A percentile compares a stretch with the other conserved stretches of the same genome.
phyloP scores from a whole-genome alignment of 192 early-diverging fungal species.

The Coemansia sp. region DNA sequence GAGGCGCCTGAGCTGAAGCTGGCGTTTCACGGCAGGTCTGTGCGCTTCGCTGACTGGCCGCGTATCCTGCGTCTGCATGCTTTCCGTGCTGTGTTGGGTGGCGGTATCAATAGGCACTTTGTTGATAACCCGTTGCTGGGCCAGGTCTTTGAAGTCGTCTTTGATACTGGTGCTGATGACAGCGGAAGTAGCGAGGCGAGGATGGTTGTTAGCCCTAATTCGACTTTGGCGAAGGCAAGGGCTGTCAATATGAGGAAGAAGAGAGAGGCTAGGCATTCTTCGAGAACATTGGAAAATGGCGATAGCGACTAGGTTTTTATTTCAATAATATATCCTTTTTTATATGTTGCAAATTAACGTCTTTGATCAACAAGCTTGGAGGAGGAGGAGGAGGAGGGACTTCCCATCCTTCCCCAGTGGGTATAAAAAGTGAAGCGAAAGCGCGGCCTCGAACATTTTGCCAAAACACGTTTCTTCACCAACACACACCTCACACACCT shows the following conservation, averaged over 20 bases:
- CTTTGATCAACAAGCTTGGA: neutral
- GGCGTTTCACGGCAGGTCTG: conserved; percentile 48
- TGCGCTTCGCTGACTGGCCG: conserved; percentile 63
- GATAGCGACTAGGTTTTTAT: conserved; percentile 7
- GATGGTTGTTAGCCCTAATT: conserved; percentile 31
- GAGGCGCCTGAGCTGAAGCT: conserved; percentile 59
- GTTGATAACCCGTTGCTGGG: conserved; percentile 54
- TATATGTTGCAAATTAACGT: neutral
- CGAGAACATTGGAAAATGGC: neutral
- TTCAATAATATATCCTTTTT: neutral
- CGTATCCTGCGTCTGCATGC: conserved; percentile 47
- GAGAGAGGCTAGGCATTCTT: conserved; percentile 5
- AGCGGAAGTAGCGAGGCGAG: conserved; percentile 11
- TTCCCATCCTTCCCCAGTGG: neutral
- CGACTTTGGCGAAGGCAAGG: conserved; percentile 41
- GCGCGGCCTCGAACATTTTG: neutral
- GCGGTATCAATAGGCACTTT: conserved; percentile 51
- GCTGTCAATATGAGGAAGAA: conserved; percentile 20
- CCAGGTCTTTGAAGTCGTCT: conserved; percentile 51
- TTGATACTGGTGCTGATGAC: conserved; percentile 13
- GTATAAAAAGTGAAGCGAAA: conserved; percentile 2
- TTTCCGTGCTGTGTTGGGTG: conserved; percentile 35
- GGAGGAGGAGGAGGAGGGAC: neutral
- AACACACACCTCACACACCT: neutral
- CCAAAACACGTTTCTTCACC: neutral